Base-by-base conservation (phyloP, 148 eudicot genomes). In the Oxyria digyna region DNA sequence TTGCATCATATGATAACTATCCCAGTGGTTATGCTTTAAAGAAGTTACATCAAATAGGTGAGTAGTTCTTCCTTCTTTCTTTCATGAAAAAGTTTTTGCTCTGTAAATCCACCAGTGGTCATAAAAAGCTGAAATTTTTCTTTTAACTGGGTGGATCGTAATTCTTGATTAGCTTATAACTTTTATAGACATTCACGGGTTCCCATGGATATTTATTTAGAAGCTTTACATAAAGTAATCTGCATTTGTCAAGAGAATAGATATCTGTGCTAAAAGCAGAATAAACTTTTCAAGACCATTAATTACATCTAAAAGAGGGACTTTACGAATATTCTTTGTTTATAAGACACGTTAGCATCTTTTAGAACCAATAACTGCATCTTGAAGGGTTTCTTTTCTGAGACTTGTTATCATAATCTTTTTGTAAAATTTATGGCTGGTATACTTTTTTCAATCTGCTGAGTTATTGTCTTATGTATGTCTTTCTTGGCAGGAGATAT, bases 1-100 rank as follows among this genome's bases (percentile, higher is more conserved):
- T 84, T 94, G 98, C 98, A 74, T 87, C 98, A 8, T 84, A 87
- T 72, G 83, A 89, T 75, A 92, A 92, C 78, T 89, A 92, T 78
- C 98, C 98, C 17, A 86, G 94, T 75, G 98, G 98, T 41, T 64
- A 87, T 85, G 98, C 94, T 70, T 77, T 89, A 50, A 85, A 77
- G 74, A 77, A 76, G 73, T 79, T 92, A 72, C 96, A 92, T 80
- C 78, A 72, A 69, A 76, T 43, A 24, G 96, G 98, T 92, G 52
- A 77, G 83, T 46, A 73, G 76, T 78, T 71, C 75, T 70, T 52
- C 32, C 57, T 49, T 24, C 23, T 24, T 23, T 46, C 18, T 43
- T 1, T 1, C 15, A 54, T 54, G 4, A 24, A 54, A 10, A 23
- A 31, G 24, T 5, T 54, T 54, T 23, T 54, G 57, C 13, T 50